phyloP scores from a whole-genome alignment of 2,329 filamentous ascomycete species.

The Scortechinia acanthostroma region DNA sequence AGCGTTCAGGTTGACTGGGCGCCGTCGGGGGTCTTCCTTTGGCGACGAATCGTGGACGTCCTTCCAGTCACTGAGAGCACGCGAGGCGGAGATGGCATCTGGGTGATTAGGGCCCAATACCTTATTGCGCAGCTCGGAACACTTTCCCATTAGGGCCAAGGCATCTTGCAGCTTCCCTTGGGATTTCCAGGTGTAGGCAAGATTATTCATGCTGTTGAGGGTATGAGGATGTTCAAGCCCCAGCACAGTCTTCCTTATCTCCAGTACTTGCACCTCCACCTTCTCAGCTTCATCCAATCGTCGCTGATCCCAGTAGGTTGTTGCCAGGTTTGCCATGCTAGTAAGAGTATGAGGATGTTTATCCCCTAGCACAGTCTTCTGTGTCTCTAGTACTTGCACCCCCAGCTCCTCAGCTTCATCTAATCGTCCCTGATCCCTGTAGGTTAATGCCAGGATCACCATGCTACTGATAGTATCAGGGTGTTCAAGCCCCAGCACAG shows the following conservation, averaged over 20 bases:
- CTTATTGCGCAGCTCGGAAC: background rate
- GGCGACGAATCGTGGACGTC: background rate
- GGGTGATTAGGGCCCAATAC: background rate
- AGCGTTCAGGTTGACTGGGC: background rate
- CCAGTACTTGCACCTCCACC: background rate
- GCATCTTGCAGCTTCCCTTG: background rate
- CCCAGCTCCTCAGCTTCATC: background rate
- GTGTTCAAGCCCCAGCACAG: background rate
- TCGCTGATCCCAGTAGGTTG: background rate
- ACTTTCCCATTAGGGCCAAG: background rate
- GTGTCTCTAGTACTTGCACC: background rate
- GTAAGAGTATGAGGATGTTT: background rate
- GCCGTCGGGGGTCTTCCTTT: background rate
- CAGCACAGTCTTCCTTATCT: background rate
- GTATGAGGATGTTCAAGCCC: background rate
- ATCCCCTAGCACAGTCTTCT: background rate
- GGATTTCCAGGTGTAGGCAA: background rate
- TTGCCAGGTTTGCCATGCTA: background rate
- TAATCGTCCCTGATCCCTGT: background rate
- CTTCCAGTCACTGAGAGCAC: background rate
- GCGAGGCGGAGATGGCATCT: background rate
- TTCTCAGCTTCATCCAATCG: background rate
- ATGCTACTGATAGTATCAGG: background rate
- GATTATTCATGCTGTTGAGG: background rate
- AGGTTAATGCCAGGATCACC: background rate